A percentile compares a stretch with the other conserved stretches of the same genome.
Evolutionary conservation across 768 basidiomycete species (phyloP).

Genomic region (Tricholoma bakamatsutake): DNA sequence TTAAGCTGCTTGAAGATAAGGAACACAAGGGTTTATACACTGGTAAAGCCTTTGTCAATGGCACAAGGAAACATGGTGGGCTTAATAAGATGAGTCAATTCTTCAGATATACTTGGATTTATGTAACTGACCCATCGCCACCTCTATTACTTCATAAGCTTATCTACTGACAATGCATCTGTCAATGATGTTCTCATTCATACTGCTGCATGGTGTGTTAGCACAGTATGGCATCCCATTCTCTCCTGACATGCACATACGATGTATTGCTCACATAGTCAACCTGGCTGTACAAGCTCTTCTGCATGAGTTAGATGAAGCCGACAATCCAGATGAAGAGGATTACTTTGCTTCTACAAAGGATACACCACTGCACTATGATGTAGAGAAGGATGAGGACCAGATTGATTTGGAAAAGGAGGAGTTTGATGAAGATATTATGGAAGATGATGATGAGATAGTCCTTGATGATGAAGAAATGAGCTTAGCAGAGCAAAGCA

Average conservation of each 20-base stretch:
- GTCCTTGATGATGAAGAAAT: background rate
- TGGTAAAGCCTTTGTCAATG: no score
- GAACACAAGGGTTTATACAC: no score
- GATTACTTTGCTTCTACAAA: conserved; percentile 6
- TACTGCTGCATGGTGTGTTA: conserved; percentile 1
- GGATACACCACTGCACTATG: conserved; percentile 26
- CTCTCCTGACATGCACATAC: conserved; percentile 19
- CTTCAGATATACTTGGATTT: background rate
- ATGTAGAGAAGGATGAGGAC: conserved; percentile 11
- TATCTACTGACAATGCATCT: conserved; percentile 27
- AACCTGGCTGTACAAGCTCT: conserved; percentile 28
- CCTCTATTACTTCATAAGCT: conserved; percentile 4
- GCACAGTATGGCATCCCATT: conserved; percentile 21
- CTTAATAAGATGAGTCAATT: no score
- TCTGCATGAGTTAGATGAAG: background rate
- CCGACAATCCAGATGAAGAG: background rate
- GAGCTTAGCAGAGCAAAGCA: background rate
- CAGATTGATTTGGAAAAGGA: background rate
- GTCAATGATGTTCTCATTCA: conserved; percentile 28
- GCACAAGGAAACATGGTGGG: no score
- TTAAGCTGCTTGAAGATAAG: no score
- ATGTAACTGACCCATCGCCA: background rate
- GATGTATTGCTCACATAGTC: conserved; percentile 6
- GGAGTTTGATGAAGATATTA: background rate
- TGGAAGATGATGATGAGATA: background rate